Evolutionary conservation across 805 yeast genomes (phyloP).

Genomic region (Starmerella stigmatis): DNA sequence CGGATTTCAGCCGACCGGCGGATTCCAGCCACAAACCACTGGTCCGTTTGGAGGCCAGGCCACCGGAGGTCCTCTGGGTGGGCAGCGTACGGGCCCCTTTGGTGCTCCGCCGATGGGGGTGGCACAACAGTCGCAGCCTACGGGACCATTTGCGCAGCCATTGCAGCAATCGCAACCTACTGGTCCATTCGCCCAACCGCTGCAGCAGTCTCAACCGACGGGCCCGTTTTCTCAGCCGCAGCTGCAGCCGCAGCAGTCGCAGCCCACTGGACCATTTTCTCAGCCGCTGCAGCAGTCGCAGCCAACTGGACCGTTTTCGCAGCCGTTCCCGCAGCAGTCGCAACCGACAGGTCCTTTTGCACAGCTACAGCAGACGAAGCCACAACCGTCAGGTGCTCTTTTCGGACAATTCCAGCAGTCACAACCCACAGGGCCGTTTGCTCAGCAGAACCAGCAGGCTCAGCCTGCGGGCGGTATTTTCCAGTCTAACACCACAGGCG

Average conservation of each 20-base stretch:
- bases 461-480: conserved; percentile 15
- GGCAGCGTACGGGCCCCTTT: conserved; percentile 22
- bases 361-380: not conserved
- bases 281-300: not conserved
- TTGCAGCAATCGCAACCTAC: conserved; percentile 2
- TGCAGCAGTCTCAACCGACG: conserved; percentile 10
- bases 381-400: conserved; percentile 1
- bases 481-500: conserved; percentile 13
- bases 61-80: conserved; percentile 7
- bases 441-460: conserved; percentile 11
- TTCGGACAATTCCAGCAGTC: conserved; percentile 20
- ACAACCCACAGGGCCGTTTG: conserved; percentile 24
- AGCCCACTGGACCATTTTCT: conserved; percentile 19
- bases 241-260: conserved; percentile 2
- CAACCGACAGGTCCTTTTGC: conserved; percentile 13
- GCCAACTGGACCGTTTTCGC: not conserved
- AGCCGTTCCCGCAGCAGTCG: conserved; percentile 1
- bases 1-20: conserved; percentile 5
- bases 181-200: conserved; percentile 4
- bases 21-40: conserved; percentile 17
- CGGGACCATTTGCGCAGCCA: conserved; percentile 12
- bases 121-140: not conserved
- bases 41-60: conserved; percentile 21
- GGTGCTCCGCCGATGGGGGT: too few relatives aligned
- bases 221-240: conserved; percentile 12